Base-by-base conservation (phyloP, 495 filamentous ascomycete genomes). In the Pyrenopolyporus hunteri region DNA sequence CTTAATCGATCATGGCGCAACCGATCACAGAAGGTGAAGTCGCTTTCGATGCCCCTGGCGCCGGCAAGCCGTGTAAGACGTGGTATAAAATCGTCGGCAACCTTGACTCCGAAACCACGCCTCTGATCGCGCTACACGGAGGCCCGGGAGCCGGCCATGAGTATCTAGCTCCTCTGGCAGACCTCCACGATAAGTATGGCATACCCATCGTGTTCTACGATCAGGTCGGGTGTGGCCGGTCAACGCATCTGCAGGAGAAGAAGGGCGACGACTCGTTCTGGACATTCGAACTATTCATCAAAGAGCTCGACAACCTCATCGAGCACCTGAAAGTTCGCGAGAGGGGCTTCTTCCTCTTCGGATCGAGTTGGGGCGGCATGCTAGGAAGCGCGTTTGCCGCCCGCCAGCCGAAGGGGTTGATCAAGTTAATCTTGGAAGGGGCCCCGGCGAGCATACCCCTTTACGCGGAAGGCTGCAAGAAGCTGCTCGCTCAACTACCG, bases 201-300 rank as follows among this genome's bases (percentile, higher is more conserved):
- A n/a, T 46, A 17, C 76, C 80, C 2, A 69, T 82, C 2, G 66
- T 82, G n/a, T 61, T 83, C 54, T 84, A 84, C 59, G 79, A 83
- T 57, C 81, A 84, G 52, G 63, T 84, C 45, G 79, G 79, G n/a
- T 79, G 74, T 56, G 80, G 75, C 13, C 28, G 58, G 6, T 79
- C 74, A 10, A 80, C 81, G 0, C 78, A 73, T 49, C 69, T 80
- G 14, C 68, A 50, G n/a, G 72, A 80, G n/a, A 78, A 70, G 37
- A 58, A 48, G 6, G 76, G 76, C 32, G 77, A 80, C 37, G 47
- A 59, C 7, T 46, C 45, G 0, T 82, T 82, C 67, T 84, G 80
- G 79, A 76, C 69, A 7, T 59, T 72, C 0, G 60, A 74, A n/a
- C 68, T 84, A 1, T 84, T 83, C 68, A 57, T 75, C 39, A 37